Conservation (phyloP, 192 early-diverging fungal genomes). For the Coemansia sp. region DNA sequence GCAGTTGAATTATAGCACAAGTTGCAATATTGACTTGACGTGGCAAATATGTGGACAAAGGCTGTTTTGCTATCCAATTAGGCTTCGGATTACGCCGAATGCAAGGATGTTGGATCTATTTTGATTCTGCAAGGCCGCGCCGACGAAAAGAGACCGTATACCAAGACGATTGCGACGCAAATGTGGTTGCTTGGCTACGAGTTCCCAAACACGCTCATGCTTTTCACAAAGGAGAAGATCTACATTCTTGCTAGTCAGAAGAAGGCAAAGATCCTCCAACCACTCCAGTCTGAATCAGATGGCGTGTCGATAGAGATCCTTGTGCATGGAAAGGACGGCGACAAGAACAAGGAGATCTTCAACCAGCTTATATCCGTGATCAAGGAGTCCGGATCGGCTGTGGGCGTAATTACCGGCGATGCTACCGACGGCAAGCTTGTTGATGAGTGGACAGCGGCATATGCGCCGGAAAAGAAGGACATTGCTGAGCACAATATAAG, state of each 20-base stretch:
- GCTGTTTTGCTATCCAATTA: not conserved
- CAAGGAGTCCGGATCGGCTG: conserved; percentile 19
- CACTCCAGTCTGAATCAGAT: conserved; percentile 41
- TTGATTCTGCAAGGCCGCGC: conserved; percentile 37
- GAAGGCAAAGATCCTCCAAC: conserved; percentile 75
- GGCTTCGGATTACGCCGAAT: not conserved
- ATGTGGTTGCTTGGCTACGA: conserved; percentile 94
- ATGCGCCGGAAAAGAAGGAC: conserved; percentile 50
- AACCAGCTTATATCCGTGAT: conserved; percentile 61
- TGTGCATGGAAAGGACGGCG: conserved; percentile 73
- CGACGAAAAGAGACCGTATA: conserved; percentile 45
- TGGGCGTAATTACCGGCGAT: conserved; percentile 85
- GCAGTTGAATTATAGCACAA: too few relatives aligned
- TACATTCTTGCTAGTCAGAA: conserved; percentile 78
- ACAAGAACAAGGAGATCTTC: conserved; percentile 70
- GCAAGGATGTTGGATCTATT: conserved; percentile 30
- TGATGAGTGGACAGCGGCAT: conserved; percentile 75
- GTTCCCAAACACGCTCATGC: conserved; percentile 81
- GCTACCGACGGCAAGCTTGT: conserved; percentile 73
- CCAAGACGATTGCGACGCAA: conserved; percentile 60
- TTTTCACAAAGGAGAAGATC: conserved; percentile 75
- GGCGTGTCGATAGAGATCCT: conserved; percentile 76
- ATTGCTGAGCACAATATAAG: conserved; percentile 78
- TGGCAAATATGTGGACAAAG: too few relatives aligned
- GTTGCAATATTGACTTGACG: too few relatives aligned